phyloP scores from a whole-genome alignment of 345 rosid species.

The Nasturtium officinale region DNA sequence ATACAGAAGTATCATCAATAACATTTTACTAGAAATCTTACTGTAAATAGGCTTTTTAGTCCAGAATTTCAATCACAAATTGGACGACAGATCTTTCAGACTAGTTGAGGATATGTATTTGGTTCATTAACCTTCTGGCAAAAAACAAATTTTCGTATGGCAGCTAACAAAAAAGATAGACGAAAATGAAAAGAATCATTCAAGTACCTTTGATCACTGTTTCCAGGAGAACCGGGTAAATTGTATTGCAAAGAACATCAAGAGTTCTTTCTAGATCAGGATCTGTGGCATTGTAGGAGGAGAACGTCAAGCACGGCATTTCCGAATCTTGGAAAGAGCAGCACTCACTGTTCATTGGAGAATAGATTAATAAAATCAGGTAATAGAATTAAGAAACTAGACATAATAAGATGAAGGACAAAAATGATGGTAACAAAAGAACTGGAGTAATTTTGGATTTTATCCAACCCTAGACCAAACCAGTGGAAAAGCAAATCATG shows the following conservation, averaged over 20 bases:
- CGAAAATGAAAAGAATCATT: constrained; percentile 1
- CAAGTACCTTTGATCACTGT: constrained; percentile 83
- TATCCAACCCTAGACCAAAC: constrained; percentile 19
- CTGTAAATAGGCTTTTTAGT: constrained; percentile 10
- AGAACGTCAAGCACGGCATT: constrained; percentile 76
- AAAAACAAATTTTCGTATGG: not conserved
- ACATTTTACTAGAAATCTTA: constrained; percentile 17
- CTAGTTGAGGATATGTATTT: constrained; percentile 5
- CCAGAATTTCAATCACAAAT: constrained; percentile 5
- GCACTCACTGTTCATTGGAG: constrained; percentile 57
- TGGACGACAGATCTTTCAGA: constrained; percentile 11
- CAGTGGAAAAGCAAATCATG: constrained; percentile 27
- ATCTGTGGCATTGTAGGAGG: constrained; percentile 49
- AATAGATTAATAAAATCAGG: constrained; percentile 32
- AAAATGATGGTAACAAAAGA: constrained; percentile 23
- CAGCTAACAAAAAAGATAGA: constrained; percentile 3
- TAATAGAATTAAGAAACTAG: constrained; percentile 16
- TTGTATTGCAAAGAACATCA: constrained; percentile 58
- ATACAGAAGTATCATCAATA: constrained; percentile 22
- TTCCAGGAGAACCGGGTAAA: constrained; percentile 77
- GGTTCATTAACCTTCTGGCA: constrained; percentile 5
- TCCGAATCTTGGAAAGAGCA: constrained; percentile 58
- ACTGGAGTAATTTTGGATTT: not conserved
- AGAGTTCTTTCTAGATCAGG: constrained; percentile 51
- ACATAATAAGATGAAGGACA: constrained; percentile 9